Conservation (phyloP, 176 grass and related monocot genomes). For the Carex kokanica region DNA sequence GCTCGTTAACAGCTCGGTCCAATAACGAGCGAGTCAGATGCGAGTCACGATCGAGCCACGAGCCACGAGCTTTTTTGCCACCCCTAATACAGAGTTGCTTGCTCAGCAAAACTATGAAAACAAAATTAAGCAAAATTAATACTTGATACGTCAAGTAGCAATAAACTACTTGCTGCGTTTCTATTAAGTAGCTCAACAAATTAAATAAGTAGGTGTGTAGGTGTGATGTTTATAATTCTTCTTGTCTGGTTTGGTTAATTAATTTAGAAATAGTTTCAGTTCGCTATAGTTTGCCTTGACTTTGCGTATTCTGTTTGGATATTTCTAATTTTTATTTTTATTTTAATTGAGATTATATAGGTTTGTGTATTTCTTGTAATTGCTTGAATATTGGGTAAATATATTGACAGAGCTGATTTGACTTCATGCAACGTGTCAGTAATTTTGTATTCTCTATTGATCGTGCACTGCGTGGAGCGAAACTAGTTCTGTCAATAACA, state of each 20-base stretch:
- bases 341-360: neutral
- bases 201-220: slow-evolving; percentile 3
- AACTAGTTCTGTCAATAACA: too few species aligned
- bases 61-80: too few species aligned
- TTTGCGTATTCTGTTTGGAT: too few species aligned
- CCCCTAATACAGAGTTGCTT: too few species aligned
- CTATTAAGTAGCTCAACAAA: neutral
- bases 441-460: too few species aligned
- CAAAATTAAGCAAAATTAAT: neutral
- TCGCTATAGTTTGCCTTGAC: neutral
- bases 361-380: neutral
- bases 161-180: neutral
- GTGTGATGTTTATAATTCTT: neutral
- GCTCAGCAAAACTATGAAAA: neutral
- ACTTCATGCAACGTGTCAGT: too few species aligned
- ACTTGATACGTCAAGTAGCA: neutral
- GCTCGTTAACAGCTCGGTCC: too few species aligned
- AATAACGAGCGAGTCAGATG: too few species aligned
- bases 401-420: too few species aligned
- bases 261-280: neutral
- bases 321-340: neutral
- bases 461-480: too few species aligned
- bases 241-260: neutral
- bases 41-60: too few species aligned
- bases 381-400: neutral